Percentiles rank a stretch among this genome's conserved stretches.
phyloP scores from a whole-genome alignment of 257 asterid species.

The Plantago major region DNA sequence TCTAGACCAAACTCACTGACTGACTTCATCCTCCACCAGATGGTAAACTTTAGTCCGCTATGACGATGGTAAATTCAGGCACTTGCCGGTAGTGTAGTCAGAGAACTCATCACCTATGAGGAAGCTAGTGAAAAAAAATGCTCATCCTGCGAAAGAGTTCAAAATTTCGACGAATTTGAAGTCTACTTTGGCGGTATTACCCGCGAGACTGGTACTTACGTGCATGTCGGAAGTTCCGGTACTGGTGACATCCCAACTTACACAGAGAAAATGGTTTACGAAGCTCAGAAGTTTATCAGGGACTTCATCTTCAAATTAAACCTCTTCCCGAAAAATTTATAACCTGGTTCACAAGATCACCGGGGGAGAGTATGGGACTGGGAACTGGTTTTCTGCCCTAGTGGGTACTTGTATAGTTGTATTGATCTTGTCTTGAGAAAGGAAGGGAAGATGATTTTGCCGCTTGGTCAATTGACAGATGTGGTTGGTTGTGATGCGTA shows the following conservation, averaged over 20 bases:
- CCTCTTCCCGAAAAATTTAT: slow-evolving; percentile 20
- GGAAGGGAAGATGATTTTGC: slow-evolving; percentile 36
- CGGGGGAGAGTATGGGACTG: slow-evolving; percentile 61
- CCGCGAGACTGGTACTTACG: slow-evolving; percentile 44
- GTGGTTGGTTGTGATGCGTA: slow-evolving; percentile 49
- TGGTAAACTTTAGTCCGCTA: no score
- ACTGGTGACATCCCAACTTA: slow-evolving; percentile 35
- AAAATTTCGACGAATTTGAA: slow-evolving; percentile 50
- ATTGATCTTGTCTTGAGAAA: slow-evolving; percentile 61
- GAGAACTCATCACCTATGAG: slow-evolving; percentile 27
- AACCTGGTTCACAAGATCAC: slow-evolving; percentile 43
- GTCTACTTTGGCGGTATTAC: slow-evolving; percentile 46
- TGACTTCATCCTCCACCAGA: no score
- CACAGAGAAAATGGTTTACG: slow-evolving; percentile 44
- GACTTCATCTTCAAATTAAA: slow-evolving; percentile 35
- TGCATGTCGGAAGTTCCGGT: slow-evolving; percentile 40
- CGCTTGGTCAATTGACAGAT: slow-evolving; percentile 46
- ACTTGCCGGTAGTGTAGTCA: slow-evolving; percentile 25
- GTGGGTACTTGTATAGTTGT: slow-evolving; percentile 81
- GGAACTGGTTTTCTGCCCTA: slow-evolving; percentile 60
- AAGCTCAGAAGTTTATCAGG: slow-evolving; percentile 48
- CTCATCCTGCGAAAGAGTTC: slow-evolving; percentile 55
- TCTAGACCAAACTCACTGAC: no score
- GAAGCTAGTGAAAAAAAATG: slow-evolving; percentile 44
- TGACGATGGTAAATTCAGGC: no score